Base-by-base conservation (phyloP, 1,139 yeast species). In the Geotrichum reessii region DNA sequence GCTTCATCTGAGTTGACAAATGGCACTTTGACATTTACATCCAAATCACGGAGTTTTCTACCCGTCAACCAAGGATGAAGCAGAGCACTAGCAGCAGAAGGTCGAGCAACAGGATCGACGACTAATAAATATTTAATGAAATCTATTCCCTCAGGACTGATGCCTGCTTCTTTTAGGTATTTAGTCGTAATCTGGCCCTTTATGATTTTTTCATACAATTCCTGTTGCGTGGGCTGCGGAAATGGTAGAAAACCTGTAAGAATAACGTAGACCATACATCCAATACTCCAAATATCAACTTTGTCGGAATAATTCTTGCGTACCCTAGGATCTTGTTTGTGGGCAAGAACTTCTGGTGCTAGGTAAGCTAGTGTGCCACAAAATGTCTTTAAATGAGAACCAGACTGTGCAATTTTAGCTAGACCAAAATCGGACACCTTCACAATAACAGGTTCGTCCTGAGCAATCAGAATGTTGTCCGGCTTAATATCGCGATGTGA, bases 281-380 rank as follows among this genome's bases (percentile, higher is more conserved):
- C 97, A 61, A 90, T 78, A 3, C 97, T 89, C 99, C 99, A 93
- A 78, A 93, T 88, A 71, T 93, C 99, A 5, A 92, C 98, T 61
- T 88, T 78, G 50, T 87, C 85, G 4, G 96, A 89, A 68, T 93
- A 93, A 60, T 64, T 2, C 57, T 55, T 19, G 52, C n/a, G 47
- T 52, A 54, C 50, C 44, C 44, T 37, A 40, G 59, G 27, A 54
- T 50, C 51, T 47, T 63, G 57, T 57, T 61, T 31, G 57, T 57
- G 49, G 3, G 86, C 83, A 53, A 93, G 83, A 6, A 93, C 91
- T 72, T 93, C 99, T 0, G 99, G 99, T 0, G 99, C 98, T 53
- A 90, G 86, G 65, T 90, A 90, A 1, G 96, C 95, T 62, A 89
- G 73, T 0, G 97, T 90, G 1, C 97, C 96, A 72, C 96, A 90